A percentile compares a stretch with the other conserved stretches of the same genome.
Conservation (phyloP, 2,329 filamentous ascomycete species). For the Xylariales sp. region DNA sequence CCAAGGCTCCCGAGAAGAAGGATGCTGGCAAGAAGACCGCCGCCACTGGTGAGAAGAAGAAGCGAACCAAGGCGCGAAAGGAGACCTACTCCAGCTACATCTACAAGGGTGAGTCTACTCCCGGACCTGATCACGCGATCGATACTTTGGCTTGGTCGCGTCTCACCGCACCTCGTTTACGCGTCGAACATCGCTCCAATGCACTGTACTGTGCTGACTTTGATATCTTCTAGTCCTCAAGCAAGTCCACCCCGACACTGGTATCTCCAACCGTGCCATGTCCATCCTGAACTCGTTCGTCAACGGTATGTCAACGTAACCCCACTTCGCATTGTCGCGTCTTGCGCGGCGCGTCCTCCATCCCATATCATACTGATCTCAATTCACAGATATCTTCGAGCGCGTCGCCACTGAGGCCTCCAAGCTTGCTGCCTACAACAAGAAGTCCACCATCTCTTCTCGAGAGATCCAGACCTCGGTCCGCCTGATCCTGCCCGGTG, state of each 20-base stretch:
- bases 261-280: conserved; percentile 99
- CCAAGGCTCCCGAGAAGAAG: conserved; percentile 86
- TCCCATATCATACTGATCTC: conserved; percentile 17
- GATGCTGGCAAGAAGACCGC: conserved; percentile 99
- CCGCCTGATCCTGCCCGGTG: conserved; percentile 93
- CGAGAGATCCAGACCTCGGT: conserved; percentile 99
- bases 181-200: background rate
- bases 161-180: conserved; percentile 11
- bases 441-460: conserved; percentile 99
- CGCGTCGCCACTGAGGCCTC: conserved; percentile 97
- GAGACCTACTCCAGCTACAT: conserved; percentile 99
- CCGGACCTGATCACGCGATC: background rate
- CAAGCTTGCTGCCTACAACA: conserved; percentile 99
- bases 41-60: conserved; percentile 97
- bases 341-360: too few species aligned
- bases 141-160: background rate
- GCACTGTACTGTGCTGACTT: conserved; percentile 24
- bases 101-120: conserved; percentile 80
- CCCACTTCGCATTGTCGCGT: background rate
- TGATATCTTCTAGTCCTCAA: conserved; percentile 70
- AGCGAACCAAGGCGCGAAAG: conserved; percentile 99
- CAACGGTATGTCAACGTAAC: conserved; percentile 64
- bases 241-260: conserved; percentile 99
- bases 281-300: conserved; percentile 99
- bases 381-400: conserved; percentile 87